Evolutionary conservation across 73 alveolate genomes (phyloP).

Genomic region (Vitrella brassicaformis): DNA sequence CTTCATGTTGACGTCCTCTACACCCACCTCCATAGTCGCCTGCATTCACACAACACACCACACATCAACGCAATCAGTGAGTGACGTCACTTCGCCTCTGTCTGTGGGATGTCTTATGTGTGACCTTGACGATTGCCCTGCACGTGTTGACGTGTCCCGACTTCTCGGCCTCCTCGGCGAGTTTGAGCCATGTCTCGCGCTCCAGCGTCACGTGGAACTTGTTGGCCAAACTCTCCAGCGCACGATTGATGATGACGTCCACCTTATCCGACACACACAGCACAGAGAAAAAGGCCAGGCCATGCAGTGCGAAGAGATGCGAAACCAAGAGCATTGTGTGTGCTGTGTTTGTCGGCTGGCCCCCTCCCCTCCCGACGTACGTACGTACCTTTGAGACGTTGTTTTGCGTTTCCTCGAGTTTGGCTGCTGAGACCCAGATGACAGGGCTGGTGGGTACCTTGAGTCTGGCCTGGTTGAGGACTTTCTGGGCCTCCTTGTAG

Average conservation of each 20-base stretch:
- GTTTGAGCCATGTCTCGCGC: conserved; percentile 56
- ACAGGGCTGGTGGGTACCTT: conserved; percentile 67
- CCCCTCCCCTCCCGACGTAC: too few species aligned
- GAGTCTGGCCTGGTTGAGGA: conserved; percentile 69
- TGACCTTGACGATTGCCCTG: conserved; percentile 56
- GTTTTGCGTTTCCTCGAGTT: conserved; percentile 64
- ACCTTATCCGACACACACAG: background rate
- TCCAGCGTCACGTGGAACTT: background rate
- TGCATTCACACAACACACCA: background rate
- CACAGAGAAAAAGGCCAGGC: background rate
- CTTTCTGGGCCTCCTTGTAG: conserved; percentile 70
- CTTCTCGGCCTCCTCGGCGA: conserved; percentile 60
- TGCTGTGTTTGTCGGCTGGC: too few species aligned
- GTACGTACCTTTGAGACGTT: conserved; percentile 21
- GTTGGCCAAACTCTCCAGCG: background rate
- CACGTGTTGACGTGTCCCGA: conserved; percentile 51
- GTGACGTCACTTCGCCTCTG: too few species aligned
- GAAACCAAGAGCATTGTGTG: background rate
- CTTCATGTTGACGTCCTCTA: conserved; percentile 14
- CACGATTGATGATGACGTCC: background rate
- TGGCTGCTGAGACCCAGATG: conserved; percentile 67
- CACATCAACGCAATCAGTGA: too few species aligned
- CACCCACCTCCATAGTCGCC: conserved; percentile 23
- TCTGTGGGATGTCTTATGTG: too few species aligned
- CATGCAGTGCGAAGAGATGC: background rate